A percentile compares a stretch with the other conserved stretches of the same genome.
phyloP scores from a whole-genome alignment of 1,284 basidiomycete species.

The Ustilago vetiveriae region DNA sequence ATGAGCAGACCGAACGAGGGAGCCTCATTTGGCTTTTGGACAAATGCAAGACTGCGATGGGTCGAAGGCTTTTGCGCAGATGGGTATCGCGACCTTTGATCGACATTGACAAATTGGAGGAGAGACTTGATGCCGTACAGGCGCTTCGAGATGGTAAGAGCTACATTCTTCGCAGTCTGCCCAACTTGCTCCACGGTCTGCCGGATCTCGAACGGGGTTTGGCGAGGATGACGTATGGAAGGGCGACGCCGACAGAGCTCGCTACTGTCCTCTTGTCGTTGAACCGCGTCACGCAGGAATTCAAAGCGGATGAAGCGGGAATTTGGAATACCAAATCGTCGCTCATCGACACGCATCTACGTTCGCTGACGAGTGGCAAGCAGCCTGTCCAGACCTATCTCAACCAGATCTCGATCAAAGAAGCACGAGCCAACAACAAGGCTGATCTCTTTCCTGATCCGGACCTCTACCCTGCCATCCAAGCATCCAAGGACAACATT shows the following conservation, averaged over 20 bases:
- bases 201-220: slow-evolving; percentile 91
- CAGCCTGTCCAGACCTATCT: slow-evolving; percentile 71
- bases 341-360: slow-evolving; percentile 78
- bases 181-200: slow-evolving; percentile 72
- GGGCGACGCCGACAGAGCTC: slow-evolving; percentile 82
- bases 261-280: slow-evolving; percentile 80
- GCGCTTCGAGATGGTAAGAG: slow-evolving; percentile 74
- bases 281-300: slow-evolving; percentile 77
- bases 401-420: slow-evolving; percentile 73
- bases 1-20: slow-evolving; percentile 75
- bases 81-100: slow-evolving; percentile 90
- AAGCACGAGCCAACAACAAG: slow-evolving; percentile 77
- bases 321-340: slow-evolving; percentile 61
- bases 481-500: slow-evolving; percentile 72
- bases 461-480: slow-evolving; percentile 77
- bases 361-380: slow-evolving; percentile 76
- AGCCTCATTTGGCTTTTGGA: slow-evolving; percentile 88
- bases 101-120: slow-evolving; percentile 74
- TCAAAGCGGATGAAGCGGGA: slow-evolving; percentile 69
- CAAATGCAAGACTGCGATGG: slow-evolving; percentile 84
- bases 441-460: slow-evolving; percentile 79
- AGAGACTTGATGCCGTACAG: slow-evolving; percentile 83
- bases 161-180: slow-evolving; percentile 73
- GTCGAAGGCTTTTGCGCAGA: slow-evolving; percentile 79
- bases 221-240: slow-evolving; percentile 87